These are phyloP conservation scores for Puccinia polysora DNA, from an alignment of 1,284 basidiomycete genomes.

Conservation along the genomic window DNA sequence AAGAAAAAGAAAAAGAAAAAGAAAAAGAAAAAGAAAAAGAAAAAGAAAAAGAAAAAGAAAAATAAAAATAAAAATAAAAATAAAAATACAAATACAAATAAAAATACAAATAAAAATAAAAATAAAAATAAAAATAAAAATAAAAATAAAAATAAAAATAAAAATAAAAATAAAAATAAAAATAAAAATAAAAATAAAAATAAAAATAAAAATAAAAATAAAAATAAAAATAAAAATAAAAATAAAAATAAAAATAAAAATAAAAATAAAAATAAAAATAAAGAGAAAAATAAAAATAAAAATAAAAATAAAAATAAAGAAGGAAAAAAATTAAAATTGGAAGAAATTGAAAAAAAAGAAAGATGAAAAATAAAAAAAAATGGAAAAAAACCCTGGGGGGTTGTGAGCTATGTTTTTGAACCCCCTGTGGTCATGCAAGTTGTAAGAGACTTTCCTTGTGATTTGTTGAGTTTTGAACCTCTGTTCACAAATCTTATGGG, in stretches of 20 bases:
- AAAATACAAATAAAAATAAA: too few species aligned
- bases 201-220: not conserved
- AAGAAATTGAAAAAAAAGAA: not conserved
- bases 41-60: not conserved
- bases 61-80: not conserved
- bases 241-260: not conserved
- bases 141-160: not conserved
- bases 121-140: not conserved
- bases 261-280: not conserved
- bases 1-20: not conserved
- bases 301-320: not conserved
- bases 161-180: not conserved
- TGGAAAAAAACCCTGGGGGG: not conserved
- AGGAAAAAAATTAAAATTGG: not conserved
- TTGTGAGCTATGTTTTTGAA: not conserved
- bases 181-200: not conserved
- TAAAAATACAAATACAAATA: not conserved
- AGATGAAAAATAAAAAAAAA: not conserved
- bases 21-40: not conserved
- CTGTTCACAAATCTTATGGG: too few species aligned
- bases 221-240: not conserved
- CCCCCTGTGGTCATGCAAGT: too few species aligned
- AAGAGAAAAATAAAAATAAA: not conserved
- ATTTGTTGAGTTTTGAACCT: too few species aligned
- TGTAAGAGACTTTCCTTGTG: too few species aligned